Base-by-base conservation (phyloP, 1,139 yeast genomes). In the Lodderomyces oxycetoniae region DNA sequence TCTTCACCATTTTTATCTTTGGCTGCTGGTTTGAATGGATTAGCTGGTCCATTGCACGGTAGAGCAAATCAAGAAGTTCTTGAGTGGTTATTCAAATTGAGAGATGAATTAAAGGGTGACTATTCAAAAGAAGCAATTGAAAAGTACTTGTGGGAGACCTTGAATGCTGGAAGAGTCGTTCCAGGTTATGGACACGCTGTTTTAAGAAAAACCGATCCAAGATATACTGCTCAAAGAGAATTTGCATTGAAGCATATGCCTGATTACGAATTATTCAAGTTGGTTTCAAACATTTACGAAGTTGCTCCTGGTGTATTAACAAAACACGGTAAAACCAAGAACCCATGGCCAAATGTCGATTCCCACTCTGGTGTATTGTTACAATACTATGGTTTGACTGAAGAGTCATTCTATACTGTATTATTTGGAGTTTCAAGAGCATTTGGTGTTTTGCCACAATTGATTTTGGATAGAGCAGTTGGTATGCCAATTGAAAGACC, bases 171-270 rank as follows among this genome's bases (percentile, higher is more conserved):
- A 55, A 80, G 95, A 67, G 96, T 89, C 53, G 88, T 89, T 53
- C 97, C 97, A 57, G 97, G 97, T 62, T 89, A 89, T 64, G 96
- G 96, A 55, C 96, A 87, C 62, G 96, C 96, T 44, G 96, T 87
- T 46, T 76, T 87, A 63, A 83, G 97, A 74, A 85, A 84, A 79
- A 86, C 96, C 30, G 97, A 89, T 65, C 97, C 97, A 57, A 80
- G 97, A 69, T 89, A 86, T 76, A 86, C 87, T 42, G 97, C 97
- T 53, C 95, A 88, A 67, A 84, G 96, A 75, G 93, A 84, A 66
- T 89, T 88, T 59, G 97, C 96, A 46, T 77, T 84, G 61, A 85
- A 87, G 75, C 96, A 89, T 74, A 80, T 91, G 89, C 96, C 96
- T 63, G 89, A 89, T 67, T 85, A 86, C 67, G 95, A 85, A 56